Base-by-base conservation (phyloP, 495 filamentous ascomycete species). In the Chaetomium tenue region DNA sequence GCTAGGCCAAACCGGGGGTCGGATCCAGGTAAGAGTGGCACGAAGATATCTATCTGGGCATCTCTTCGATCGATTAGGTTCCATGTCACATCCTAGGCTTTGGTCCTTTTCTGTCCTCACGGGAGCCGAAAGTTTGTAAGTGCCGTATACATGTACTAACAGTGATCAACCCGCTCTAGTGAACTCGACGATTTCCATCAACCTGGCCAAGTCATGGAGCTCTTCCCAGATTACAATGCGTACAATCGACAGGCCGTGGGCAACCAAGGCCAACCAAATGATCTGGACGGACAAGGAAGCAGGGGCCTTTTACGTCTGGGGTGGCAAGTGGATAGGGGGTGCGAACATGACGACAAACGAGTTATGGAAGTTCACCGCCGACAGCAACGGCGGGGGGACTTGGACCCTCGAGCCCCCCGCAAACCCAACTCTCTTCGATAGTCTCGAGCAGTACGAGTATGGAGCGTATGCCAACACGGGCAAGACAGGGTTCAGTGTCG, bases 171-270 rank as follows among this genome's bases (percentile, higher is more conserved):
- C 20, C 18, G 44, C 3, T n/a, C 25, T 58, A 75, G 71, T 72
- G 0, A 73, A 66, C 61, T 73, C 72, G 9, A 79, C 76, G 2
- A 66, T 76, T 55, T 81, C 76, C 37, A 65, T 78, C 23, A 71
- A 72, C 65, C 61, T 78, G 3, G 73, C 71, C 20, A 66, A 70
- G 33, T 74, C 76, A 9, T 79, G 77, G 77, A 72, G 65, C 28
- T 66, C 72, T 30, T 55, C 64, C 15, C 70, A 64, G 0, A 75
- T 74, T 30, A 23, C 58, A 26, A 44, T 78, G 22, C 67, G 60
- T 12, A 61, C 61, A 9, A 75, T 77, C 25, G 26, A 64, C n/a
- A 74, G 77, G 56, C 56, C 70, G 61, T 57, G 44, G 69, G 54
- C 5, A 54, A 16, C 51, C 63, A 61, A 68, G 63, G 15, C 30